A percentile compares a stretch with the other conserved stretches of the same genome.
These are phyloP conservation scores for Arthrobotrys sphaeroides DNA, from an alignment of 2,329 filamentous ascomycete genomes.

Conservation along the genomic window DNA sequence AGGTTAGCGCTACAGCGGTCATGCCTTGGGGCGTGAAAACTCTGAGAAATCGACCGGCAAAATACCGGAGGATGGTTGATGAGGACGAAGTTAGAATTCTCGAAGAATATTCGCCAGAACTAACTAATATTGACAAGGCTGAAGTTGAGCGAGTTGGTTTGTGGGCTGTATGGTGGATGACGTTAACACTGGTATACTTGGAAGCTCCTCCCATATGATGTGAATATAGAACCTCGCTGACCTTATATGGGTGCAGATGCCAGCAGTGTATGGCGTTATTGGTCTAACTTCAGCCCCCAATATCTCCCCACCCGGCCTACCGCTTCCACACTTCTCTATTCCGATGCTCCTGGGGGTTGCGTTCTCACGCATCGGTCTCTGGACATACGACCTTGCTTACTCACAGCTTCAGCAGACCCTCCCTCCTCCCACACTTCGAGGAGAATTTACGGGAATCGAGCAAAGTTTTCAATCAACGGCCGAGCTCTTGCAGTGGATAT, in stretches of 20 bases:
- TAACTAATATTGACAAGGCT: constrained; percentile 60
- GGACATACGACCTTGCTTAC: constrained; percentile 64
- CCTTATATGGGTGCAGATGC: constrained; percentile 54
- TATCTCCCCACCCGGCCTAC: constrained; percentile 28
- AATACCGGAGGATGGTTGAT: constrained; percentile 6
- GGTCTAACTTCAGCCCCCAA: constrained; percentile 38
- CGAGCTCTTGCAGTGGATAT: constrained; percentile 61
- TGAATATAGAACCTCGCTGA: not conserved
- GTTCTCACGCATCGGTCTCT: constrained; percentile 62
- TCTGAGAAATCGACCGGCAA: constrained; percentile 50
- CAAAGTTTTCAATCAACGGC: constrained; percentile 62
- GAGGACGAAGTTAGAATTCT: constrained; percentile 53
- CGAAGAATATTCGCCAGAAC: constrained; percentile 56
- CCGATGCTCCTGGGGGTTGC: constrained; percentile 62
- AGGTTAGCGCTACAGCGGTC: constrained; percentile 67
- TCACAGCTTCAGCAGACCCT: constrained; percentile 64
- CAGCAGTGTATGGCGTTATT: constrained; percentile 37
- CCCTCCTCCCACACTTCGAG: constrained; percentile 59
- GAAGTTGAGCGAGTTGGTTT: constrained; percentile 60
- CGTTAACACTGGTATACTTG: constrained; percentile 61
- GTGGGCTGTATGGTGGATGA: constrained; percentile 63
- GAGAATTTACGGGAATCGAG: constrained; percentile 63
- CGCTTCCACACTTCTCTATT: constrained; percentile 58
- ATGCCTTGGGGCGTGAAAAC: constrained; percentile 65
- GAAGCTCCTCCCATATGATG: not conserved